Conservation (phyloP, 495 filamentous ascomycete species). For the Tuber borchii region DNA sequence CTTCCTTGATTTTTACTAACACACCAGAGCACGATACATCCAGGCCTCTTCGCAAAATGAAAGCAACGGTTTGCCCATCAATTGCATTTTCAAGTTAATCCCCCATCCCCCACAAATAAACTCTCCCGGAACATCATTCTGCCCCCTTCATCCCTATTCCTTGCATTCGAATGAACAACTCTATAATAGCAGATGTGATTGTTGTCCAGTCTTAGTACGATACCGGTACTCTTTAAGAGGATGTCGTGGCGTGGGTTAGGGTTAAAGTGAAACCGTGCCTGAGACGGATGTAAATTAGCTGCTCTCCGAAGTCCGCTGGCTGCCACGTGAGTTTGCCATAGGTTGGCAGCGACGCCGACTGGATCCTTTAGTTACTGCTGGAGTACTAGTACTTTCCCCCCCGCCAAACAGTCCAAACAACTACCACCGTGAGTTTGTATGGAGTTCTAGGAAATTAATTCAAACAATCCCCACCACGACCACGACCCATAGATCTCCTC, state of each 20-base stretch:
- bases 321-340: background rate
- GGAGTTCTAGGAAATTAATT: background rate
- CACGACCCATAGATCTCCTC: background rate
- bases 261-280: background rate
- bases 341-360: background rate
- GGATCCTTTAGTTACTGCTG: background rate
- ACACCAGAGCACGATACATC: background rate
- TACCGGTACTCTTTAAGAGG: background rate
- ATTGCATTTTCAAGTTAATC: background rate
- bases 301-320: background rate
- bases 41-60: background rate
- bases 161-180: background rate
- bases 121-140: background rate
- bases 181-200: background rate
- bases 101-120: background rate
- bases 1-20: too few species aligned
- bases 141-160: background rate
- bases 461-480: background rate
- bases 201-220: background rate
- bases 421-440: background rate
- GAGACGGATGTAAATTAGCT: background rate
- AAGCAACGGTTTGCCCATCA: background rate
- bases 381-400: background rate
- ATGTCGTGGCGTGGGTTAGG: slow-evolving; percentile 3
- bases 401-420: background rate